Conservation (phyloP, 176 grass and related monocot genomes). For the Chloris gayana region DNA sequence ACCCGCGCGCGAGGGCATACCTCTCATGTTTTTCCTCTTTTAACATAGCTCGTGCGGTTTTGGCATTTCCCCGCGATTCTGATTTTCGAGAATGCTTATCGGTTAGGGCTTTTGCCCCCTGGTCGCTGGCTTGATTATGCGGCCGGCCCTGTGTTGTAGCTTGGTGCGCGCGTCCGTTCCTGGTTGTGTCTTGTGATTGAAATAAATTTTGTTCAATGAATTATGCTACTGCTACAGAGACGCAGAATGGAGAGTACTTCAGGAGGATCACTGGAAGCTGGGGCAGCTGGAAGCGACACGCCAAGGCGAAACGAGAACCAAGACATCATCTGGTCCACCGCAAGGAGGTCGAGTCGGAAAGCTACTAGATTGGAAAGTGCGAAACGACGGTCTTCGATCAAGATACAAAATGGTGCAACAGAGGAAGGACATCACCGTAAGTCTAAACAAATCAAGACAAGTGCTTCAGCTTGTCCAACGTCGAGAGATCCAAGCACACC, state of each 20-base stretch:
- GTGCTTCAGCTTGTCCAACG: background rate
- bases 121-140: background rate
- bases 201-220: background rate
- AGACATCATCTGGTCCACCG: background rate
- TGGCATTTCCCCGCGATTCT: too few species aligned
- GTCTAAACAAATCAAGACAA: background rate
- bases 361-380: background rate
- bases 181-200: background rate
- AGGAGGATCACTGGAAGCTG: background rate
- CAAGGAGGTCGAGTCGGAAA: slow-evolving; percentile 39
- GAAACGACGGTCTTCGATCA: too few species aligned
- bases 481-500: background rate
- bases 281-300: background rate
- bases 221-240: background rate
- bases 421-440: background rate
- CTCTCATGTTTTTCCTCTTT: too few species aligned
- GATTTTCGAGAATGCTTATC: background rate
- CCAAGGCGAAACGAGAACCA: background rate
- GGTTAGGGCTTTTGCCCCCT: background rate
- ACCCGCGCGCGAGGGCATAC: background rate
- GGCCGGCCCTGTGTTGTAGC: background rate
- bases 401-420: too few species aligned
- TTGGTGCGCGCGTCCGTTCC: background rate
- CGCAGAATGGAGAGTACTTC: slow-evolving; percentile 47
- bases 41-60: background rate